Percentiles rank a stretch among this genome's conserved stretches.
phyloP scores from a whole-genome alignment of 176 grass and related monocot species.

The Rhynchospora tenuis region DNA sequence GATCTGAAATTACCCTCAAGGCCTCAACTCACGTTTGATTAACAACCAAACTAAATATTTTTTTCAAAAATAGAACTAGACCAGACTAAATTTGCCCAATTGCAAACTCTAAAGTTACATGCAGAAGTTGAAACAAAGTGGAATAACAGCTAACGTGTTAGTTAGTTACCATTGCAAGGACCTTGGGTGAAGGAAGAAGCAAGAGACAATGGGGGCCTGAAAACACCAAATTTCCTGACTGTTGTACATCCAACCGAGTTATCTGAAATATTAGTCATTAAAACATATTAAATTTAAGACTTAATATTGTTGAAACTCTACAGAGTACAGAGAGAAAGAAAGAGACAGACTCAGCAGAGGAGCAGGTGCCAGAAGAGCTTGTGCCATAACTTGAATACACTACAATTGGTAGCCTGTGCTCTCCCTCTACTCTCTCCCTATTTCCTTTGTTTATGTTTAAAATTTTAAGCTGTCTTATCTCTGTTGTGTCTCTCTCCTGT shows the following conservation, averaged over 20 bases:
- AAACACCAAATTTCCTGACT: not conserved
- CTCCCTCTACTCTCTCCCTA: not conserved
- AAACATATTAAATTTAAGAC: conserved; percentile 3
- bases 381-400: not conserved
- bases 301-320: not conserved
- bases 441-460: no score
- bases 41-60: not conserved
- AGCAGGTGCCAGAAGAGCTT: conserved; percentile 9
- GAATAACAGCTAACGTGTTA: not conserved
- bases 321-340: not conserved
- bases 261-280: not conserved
- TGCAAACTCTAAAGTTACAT: not conserved
- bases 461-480: not conserved
- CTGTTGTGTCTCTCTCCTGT: not conserved
- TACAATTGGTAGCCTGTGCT: not conserved
- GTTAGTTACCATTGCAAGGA: conserved; percentile 16
- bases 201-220: not conserved
- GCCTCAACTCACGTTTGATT: not conserved
- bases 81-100: not conserved
- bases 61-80: not conserved
- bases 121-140: not conserved
- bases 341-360: conserved; percentile 2
- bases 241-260: not conserved
- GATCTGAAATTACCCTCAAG: not conserved
- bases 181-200: conserved; percentile 32